These are phyloP conservation scores for Collybia sp. DNA, from an alignment of 768 basidiomycete genomes.

Conservation along the genomic window DNA sequence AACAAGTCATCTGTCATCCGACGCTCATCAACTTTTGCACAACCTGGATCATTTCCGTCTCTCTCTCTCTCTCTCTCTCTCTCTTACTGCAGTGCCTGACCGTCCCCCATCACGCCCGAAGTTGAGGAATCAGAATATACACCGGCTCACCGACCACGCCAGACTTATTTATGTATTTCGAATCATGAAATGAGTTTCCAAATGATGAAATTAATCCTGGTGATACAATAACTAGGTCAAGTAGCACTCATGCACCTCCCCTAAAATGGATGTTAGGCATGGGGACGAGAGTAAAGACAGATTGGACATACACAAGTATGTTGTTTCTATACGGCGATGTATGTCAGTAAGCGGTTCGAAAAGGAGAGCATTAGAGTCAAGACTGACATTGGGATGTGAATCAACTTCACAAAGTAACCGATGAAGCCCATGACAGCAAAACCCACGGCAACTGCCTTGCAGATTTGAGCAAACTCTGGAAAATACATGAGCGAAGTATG, in stretches of 20 bases:
- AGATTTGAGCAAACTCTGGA: slow-evolving; percentile 91
- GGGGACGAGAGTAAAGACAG: neutral
- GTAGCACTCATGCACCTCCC: slow-evolving; percentile 61
- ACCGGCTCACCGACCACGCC: too few species aligned
- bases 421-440: slow-evolving; percentile 99
- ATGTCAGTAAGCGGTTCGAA: slow-evolving; percentile 10
- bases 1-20: too few species aligned
- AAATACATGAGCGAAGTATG: slow-evolving; percentile 1
- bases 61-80: too few species aligned
- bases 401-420: slow-evolving; percentile 97
- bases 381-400: slow-evolving; percentile 96
- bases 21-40: too few species aligned
- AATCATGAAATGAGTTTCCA: too few species aligned
- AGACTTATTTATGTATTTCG: too few species aligned
- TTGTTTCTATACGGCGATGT: slow-evolving; percentile 76
- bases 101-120: too few species aligned
- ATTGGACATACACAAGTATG: slow-evolving; percentile 84
- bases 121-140: too few species aligned
- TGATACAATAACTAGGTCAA: slow-evolving; percentile 15
- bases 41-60: too few species aligned
- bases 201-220: too few species aligned
- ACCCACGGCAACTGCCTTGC: slow-evolving; percentile 93
- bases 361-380: neutral
- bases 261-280: slow-evolving; percentile 35
- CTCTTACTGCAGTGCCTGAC: too few species aligned